Evolutionary conservation across 371 early-diverging fungal genomes (phyloP).

Genomic region (Mucor circinelloides): DNA sequence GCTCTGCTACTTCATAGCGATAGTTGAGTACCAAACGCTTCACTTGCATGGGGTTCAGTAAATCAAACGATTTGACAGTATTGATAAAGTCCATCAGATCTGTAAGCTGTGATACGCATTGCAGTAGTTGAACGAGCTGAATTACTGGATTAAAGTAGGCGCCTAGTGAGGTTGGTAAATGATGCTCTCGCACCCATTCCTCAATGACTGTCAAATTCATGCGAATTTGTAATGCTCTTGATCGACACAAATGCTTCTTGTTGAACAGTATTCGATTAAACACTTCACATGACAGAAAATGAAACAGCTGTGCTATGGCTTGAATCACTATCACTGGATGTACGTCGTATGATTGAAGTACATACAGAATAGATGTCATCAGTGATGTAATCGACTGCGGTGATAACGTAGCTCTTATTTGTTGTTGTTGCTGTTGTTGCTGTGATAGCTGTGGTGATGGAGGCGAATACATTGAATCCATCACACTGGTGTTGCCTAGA

Average conservation of each 20-base stretch:
- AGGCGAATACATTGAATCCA: neutral
- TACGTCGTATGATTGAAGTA: conserved; percentile 63
- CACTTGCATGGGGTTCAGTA: conserved; percentile 73
- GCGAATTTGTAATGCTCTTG: conserved; percentile 82
- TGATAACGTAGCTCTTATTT: conserved; percentile 22
- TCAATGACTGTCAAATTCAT: conserved; percentile 80
- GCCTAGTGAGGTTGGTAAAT: conserved; percentile 39
- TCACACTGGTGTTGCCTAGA: neutral
- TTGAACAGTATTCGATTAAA: conserved; percentile 83
- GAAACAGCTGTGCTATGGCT: conserved; percentile 71
- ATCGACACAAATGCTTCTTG: conserved; percentile 75
- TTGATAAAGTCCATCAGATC: conserved; percentile 74
- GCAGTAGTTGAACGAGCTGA: conserved; percentile 83
- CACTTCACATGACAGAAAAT: conserved; percentile 73
- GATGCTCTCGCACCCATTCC: conserved; percentile 80
- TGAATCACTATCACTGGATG: conserved; percentile 76
- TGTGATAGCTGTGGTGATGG: neutral
- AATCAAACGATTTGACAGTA: conserved; percentile 65
- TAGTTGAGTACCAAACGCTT: conserved; percentile 73
- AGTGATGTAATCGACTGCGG: conserved; percentile 68
- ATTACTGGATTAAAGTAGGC: conserved; percentile 64
- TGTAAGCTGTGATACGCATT: conserved; percentile 72
- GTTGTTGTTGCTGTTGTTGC: conserved; percentile 10
- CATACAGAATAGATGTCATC: conserved; percentile 60
- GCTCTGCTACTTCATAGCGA: conserved; percentile 85